Percentiles rank a stretch among this genome's conserved stretches.
Conservation (phyloP, 2,329 filamentous ascomycete genomes). For the Beauveria sp. region DNA sequence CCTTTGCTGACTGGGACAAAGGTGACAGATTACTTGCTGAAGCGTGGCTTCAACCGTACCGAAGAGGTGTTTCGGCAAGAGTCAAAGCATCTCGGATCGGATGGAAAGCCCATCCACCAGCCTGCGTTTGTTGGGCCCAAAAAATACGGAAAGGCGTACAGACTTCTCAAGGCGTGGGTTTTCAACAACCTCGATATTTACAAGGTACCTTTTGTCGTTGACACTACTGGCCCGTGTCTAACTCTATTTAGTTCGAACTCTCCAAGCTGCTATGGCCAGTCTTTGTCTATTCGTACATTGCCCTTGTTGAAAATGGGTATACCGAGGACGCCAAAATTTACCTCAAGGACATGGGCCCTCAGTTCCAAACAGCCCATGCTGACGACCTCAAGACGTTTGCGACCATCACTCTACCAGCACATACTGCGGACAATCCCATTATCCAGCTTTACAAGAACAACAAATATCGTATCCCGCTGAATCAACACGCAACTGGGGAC, state of each 20-base stretch:
- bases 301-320: slow-evolving; percentile 66
- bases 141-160: slow-evolving; percentile 71
- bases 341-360: slow-evolving; percentile 55
- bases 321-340: slow-evolving; percentile 66
- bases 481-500: slow-evolving; percentile 71
- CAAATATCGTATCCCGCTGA: slow-evolving; percentile 87
- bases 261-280: slow-evolving; percentile 84
- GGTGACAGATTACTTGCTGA: slow-evolving; percentile 90
- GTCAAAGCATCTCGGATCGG: slow-evolving; percentile 72
- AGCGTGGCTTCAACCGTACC: slow-evolving; percentile 88
- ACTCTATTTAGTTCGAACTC: slow-evolving; percentile 64
- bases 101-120: slow-evolving; percentile 66
- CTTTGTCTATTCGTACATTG: slow-evolving; percentile 87
- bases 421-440: slow-evolving; percentile 68
- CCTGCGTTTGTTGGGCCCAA: slow-evolving; percentile 65
- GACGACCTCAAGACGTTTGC: slow-evolving; percentile 75
- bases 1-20: slow-evolving; percentile 21
- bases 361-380: slow-evolving; percentile 70
- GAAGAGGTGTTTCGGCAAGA: slow-evolving; percentile 90
- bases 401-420: slow-evolving; percentile 66
- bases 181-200: slow-evolving; percentile 91
- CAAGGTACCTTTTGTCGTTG: slow-evolving; percentile 50
- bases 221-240: slow-evolving; percentile 15
- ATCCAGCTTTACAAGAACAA: slow-evolving; percentile 76
- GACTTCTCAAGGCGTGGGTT: slow-evolving; percentile 71